Conservation (phyloP, 1,139 yeast species). For the Geotrichum citri-aurantii region DNA sequence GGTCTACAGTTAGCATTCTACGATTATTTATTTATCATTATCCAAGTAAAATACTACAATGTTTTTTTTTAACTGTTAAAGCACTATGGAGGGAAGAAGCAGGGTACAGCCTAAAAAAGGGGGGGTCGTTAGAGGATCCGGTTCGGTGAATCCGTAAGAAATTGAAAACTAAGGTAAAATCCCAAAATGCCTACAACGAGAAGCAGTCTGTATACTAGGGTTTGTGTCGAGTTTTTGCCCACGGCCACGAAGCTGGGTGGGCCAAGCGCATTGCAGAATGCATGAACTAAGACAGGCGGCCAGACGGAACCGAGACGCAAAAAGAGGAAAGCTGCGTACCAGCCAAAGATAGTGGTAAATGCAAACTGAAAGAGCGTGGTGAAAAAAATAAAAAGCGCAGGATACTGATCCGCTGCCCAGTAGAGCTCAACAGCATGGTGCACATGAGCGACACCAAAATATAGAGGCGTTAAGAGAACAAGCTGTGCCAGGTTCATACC, state of each 20-base stretch:
- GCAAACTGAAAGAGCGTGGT: slow-evolving; percentile 52
- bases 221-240: slow-evolving; percentile 20
- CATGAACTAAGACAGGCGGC: slow-evolving; percentile 61
- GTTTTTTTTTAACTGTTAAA: no score
- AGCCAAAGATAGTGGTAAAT: slow-evolving; percentile 79
- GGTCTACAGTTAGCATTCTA: slow-evolving; percentile 18
- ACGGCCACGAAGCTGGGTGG: slow-evolving; percentile 48
- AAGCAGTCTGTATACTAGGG: slow-evolving; percentile 40
- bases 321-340: slow-evolving; percentile 59
- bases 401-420: slow-evolving; percentile 19
- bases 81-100: no score
- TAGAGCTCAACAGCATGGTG: slow-evolving; percentile 71
- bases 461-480: slow-evolving; percentile 52
- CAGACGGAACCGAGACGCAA: slow-evolving; percentile 51
- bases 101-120: no score
- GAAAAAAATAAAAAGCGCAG: slow-evolving; percentile 34
- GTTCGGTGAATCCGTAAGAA: slow-evolving; percentile 13
- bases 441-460: slow-evolving; percentile 86
- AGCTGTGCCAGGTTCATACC: slow-evolving; percentile 4
- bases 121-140: slow-evolving; percentile 5
- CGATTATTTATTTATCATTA: background rate
- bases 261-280: slow-evolving; percentile 73
- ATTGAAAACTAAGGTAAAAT: slow-evolving; percentile 31
- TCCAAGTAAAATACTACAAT: background rate
- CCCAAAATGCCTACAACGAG: slow-evolving; percentile 42